Evolutionary conservation across 768 basidiomycete genomes (phyloP).

Genomic region (Baorangia bicolor): DNA sequence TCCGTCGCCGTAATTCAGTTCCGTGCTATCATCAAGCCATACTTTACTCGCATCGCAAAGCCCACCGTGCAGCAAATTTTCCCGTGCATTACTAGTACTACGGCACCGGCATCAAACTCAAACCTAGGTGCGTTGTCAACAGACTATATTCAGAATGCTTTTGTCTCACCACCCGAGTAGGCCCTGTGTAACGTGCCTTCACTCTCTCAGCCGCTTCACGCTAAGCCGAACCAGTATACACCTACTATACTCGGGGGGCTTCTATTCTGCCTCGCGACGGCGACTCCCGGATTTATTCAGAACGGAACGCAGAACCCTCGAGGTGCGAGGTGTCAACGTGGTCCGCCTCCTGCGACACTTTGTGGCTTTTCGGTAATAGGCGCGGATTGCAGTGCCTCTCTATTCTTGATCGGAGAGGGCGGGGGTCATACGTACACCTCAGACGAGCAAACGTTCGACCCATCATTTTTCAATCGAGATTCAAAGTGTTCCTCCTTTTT

Average conservation of each 20-base stretch:
- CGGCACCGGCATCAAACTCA: not conserved
- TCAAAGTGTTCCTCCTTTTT: not conserved
- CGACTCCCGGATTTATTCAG: not conserved
- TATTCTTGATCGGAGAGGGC: constrained; percentile 10
- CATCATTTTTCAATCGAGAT: not conserved
- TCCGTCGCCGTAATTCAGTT: constrained; percentile 21
- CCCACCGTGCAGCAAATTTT: constrained; percentile 1
- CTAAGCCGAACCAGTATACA: not conserved
- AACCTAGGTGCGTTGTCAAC: constrained; percentile 5
- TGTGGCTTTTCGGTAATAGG: constrained; percentile 6
- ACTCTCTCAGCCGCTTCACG: not conserved
- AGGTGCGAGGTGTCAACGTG: constrained; percentile 14
- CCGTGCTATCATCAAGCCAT: constrained; percentile 8
- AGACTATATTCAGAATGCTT: not conserved
- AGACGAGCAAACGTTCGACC: not conserved
- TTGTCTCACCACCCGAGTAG: not conserved
- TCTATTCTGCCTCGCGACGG: not conserved
- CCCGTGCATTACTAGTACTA: not conserved
- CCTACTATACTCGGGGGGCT: not conserved
- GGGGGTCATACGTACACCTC: not conserved
- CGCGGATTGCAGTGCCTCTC: constrained; percentile 1
- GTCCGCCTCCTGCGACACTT: constrained; percentile 4
- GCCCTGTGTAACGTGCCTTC: not conserved
- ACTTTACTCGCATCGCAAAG: not conserved
- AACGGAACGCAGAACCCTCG: not conserved